These are phyloP conservation scores for Acanthamoeba lenticulata DNA, from an alignment of 208 protist genomes.

Conservation along the genomic window DNA sequence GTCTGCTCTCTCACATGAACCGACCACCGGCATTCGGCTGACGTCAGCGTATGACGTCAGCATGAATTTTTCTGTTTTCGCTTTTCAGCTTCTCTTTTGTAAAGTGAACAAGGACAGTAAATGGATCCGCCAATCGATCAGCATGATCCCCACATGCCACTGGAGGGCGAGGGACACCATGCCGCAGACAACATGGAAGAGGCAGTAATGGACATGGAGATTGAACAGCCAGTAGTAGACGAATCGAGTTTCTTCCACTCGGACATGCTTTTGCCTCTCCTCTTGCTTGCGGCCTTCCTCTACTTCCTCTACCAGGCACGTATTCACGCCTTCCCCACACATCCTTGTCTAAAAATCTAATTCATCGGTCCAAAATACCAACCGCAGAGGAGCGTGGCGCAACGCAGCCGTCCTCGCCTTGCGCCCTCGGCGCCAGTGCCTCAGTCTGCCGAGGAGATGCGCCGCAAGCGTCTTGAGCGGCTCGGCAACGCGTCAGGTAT, in stretches of 20 bases:
- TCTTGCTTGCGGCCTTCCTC: neutral
- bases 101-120: neutral
- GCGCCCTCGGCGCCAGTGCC: neutral
- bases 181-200: neutral
- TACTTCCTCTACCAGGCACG: neutral
- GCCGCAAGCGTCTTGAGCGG: conserved; percentile 20
- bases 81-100: too few species aligned
- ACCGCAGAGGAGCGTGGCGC: neutral
- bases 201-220: neutral
- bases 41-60: neutral
- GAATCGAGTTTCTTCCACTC: neutral
- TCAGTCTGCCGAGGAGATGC: neutral
- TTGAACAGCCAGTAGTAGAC: neutral
- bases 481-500: neutral
- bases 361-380: neutral
- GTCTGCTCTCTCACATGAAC: too few species aligned
- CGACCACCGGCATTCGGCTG: too few species aligned
- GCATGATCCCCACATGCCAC: neutral
- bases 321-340: neutral
- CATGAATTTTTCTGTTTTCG: neutral
- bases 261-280: neutral
- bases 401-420: neutral
- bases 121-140: neutral
- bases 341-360: neutral
- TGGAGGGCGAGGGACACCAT: neutral